These are phyloP conservation scores for Aspergillus ellipticus DNA, from an alignment of 495 filamentous ascomycete species.

Conservation along the genomic window DNA sequence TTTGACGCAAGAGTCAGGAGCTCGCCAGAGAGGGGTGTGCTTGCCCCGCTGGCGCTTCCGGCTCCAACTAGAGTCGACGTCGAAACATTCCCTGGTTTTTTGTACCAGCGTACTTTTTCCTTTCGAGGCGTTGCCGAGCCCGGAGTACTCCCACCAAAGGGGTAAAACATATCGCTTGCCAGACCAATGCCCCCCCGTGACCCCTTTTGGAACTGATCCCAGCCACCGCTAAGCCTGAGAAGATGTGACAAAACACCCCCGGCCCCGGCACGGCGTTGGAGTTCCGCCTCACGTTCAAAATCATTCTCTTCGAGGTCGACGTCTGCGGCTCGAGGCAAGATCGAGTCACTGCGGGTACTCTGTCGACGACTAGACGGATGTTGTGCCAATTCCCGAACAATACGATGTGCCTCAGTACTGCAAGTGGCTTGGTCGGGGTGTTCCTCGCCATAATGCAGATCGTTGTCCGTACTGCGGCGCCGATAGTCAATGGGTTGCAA, in stretches of 20 bases:
- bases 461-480: neutral
- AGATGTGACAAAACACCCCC: conserved; percentile 36
- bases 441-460: neutral
- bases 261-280: conserved; percentile 19
- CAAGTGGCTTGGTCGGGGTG: neutral
- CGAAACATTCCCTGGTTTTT: conserved; percentile 27
- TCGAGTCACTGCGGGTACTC: neutral
- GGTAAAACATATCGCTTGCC: neutral
- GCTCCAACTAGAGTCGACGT: conserved; percentile 24
- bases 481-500: neutral
- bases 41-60: conserved; percentile 23
- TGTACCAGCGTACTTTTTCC: conserved; percentile 34
- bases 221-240: conserved; percentile 24
- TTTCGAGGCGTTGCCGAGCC: conserved; percentile 22
- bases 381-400: conserved; percentile 21
- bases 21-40: conserved; percentile 29
- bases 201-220: conserved; percentile 1
- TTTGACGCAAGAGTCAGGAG: conserved; percentile 28
- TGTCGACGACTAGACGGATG: neutral
- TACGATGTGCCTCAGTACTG: conserved; percentile 20
- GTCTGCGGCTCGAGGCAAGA: neutral
- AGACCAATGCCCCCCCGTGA: neutral
- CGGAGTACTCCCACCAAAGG: conserved; percentile 5
- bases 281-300: neutral
- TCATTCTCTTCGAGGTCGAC: neutral